phyloP scores from a whole-genome alignment of 202 grass and related monocot species.

The Eragrostis tef region DNA sequence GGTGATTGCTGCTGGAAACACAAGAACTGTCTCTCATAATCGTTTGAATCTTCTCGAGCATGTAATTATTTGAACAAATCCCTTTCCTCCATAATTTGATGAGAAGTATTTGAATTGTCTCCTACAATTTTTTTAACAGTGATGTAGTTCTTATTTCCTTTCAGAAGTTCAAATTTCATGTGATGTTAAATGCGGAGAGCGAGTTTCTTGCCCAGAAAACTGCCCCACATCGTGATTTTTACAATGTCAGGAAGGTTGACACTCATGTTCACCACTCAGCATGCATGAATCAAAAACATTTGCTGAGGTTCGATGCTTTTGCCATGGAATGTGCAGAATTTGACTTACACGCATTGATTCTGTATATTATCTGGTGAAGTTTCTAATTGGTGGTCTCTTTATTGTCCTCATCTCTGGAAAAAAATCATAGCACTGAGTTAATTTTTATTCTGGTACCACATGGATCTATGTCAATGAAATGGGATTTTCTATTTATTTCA shows the following conservation, averaged over 20 bases:
- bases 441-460: constrained; percentile 41
- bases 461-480: constrained; percentile 36
- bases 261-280: constrained; percentile 99
- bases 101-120: constrained; percentile 31
- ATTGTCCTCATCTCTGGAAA: constrained; percentile 5
- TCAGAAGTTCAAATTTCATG: constrained; percentile 89
- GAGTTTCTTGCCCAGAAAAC: constrained; percentile 98
- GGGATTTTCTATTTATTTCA: constrained; percentile 52
- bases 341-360: constrained; percentile 24
- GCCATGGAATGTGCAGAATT: constrained; percentile 21
- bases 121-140: constrained; percentile 40
- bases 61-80: constrained; percentile 56
- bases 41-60: constrained; percentile 95
- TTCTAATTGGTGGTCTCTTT: constrained; percentile 4
- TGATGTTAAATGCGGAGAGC: constrained; percentile 92
- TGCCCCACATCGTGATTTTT: constrained; percentile 98
- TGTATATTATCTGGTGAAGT: constrained; percentile 33
- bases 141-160: constrained; percentile 43
- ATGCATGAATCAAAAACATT: constrained; percentile 99
- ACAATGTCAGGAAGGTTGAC: constrained; percentile 99
- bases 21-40: constrained; percentile 94
- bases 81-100: constrained; percentile 21
- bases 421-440: constrained; percentile 25
- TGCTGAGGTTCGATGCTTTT: constrained; percentile 63
- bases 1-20: constrained; percentile 83